Conservation (phyloP, 371 early-diverging fungal species). For the Haplosporangium sp. region DNA sequence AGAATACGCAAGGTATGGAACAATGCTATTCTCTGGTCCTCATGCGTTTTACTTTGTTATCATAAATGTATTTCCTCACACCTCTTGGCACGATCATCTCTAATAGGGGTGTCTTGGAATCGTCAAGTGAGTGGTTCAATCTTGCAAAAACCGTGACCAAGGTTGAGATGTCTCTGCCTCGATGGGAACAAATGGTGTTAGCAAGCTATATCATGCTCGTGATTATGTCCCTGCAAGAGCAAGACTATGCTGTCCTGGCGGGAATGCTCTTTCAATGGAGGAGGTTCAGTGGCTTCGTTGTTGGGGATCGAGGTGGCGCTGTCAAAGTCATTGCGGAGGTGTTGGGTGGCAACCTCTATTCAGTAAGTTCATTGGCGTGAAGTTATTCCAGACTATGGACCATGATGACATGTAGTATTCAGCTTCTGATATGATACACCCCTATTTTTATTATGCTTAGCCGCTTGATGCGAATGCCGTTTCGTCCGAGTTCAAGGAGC, state of each 20-base stretch:
- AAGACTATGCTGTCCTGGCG: slow-evolving; percentile 62
- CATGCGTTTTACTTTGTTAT: neutral
- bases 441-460: neutral
- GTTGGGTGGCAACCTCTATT: slow-evolving; percentile 37
- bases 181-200: slow-evolving; percentile 60
- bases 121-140: slow-evolving; percentile 51
- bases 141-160: slow-evolving; percentile 44
- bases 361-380: slow-evolving; percentile 15
- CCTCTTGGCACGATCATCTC: neutral
- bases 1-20: slow-evolving; percentile 51
- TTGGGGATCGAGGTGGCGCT: slow-evolving; percentile 51
- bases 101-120: slow-evolving; percentile 44
- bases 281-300: slow-evolving; percentile 57
- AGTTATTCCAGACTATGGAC: neutral
- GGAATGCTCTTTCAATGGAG: slow-evolving; percentile 59
- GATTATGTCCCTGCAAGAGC: slow-evolving; percentile 60
- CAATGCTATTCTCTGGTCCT: neutral
- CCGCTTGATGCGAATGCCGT: slow-evolving; percentile 36
- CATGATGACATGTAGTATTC: neutral
- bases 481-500: slow-evolving; percentile 8
- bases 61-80: neutral
- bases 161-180: slow-evolving; percentile 30
- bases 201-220: slow-evolving; percentile 63
- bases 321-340: slow-evolving; percentile 53
- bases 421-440: neutral